phyloP scores from a whole-genome alignment of 2,329 filamentous ascomycete genomes.

The Verticillium alfalfae region DNA sequence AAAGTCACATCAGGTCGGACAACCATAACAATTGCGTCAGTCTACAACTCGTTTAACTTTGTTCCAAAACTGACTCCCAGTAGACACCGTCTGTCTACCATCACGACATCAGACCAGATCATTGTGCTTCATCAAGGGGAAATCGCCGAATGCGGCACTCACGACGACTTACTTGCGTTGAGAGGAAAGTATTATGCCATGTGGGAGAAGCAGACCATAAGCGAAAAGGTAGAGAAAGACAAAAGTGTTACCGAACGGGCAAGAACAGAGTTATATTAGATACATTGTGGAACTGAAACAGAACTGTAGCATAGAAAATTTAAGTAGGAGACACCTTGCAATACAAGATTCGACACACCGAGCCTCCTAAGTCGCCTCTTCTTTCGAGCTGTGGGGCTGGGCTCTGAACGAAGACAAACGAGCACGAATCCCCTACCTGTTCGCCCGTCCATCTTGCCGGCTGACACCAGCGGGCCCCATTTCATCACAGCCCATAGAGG shows the following conservation, averaged over 20 bases:
- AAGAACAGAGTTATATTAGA: slow-evolving; percentile 4
- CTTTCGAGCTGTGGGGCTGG: too few relatives aligned
- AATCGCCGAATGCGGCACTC: slow-evolving; percentile 45
- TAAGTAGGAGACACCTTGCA: too few relatives aligned
- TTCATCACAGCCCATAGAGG: too few relatives aligned
- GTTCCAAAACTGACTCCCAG: background rate
- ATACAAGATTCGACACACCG: too few relatives aligned
- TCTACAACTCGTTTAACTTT: background rate
- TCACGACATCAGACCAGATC: slow-evolving; percentile 49
- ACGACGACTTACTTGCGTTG: slow-evolving; percentile 36
- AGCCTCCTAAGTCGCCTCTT: too few relatives aligned
- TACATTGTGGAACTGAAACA: too few relatives aligned
- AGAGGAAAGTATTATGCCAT: slow-evolving; percentile 44
- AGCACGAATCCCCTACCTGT: too few relatives aligned
- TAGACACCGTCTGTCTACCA: slow-evolving; percentile 52
- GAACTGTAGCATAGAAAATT: too few relatives aligned
- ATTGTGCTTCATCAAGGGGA: slow-evolving; percentile 46
- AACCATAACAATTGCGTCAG: slow-evolving; percentile 46
- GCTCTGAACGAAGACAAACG: too few relatives aligned
- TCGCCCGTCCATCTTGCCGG: too few relatives aligned
- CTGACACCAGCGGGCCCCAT: too few relatives aligned
- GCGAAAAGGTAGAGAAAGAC: slow-evolving; percentile 27
- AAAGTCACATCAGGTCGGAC: slow-evolving; percentile 41
- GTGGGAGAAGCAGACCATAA: slow-evolving; percentile 45
- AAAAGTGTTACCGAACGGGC: slow-evolving; percentile 16